Conservation (phyloP, 1,284 basidiomycete species). For the Xerocomus minutiporus region DNA sequence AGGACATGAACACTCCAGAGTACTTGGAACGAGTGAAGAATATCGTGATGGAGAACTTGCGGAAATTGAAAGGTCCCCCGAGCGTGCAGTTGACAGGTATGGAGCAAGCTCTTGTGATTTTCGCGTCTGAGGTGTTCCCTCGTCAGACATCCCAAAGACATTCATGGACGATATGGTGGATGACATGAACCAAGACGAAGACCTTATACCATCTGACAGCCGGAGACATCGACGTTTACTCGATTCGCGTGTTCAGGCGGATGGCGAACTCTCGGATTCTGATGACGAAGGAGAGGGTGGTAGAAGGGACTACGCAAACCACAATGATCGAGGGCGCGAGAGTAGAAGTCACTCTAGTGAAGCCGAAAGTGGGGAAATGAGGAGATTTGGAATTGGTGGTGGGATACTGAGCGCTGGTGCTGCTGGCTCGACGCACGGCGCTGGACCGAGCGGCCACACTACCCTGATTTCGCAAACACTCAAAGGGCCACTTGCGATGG, state of each 20-base stretch:
- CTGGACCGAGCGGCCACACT: slow-evolving; percentile 67
- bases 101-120: slow-evolving; percentile 16
- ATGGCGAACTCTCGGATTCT: slow-evolving; percentile 80
- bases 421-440: slow-evolving; percentile 55
- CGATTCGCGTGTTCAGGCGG: slow-evolving; percentile 68
- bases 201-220: slow-evolving; percentile 70
- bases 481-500: slow-evolving; percentile 47
- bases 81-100: slow-evolving; percentile 84
- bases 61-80: slow-evolving; percentile 81
- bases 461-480: slow-evolving; percentile 38
- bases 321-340: slow-evolving; percentile 49
- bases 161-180: slow-evolving; percentile 77
- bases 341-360: slow-evolving; percentile 37
- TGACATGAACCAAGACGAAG: slow-evolving; percentile 77
- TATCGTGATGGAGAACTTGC: slow-evolving; percentile 88
- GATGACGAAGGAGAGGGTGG: slow-evolving; percentile 85
- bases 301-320: slow-evolving; percentile 59
- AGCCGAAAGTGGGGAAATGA: slow-evolving; percentile 38
- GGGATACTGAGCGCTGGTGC: slow-evolving; percentile 64
- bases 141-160: slow-evolving; percentile 68
- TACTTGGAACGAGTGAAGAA: slow-evolving; percentile 92
- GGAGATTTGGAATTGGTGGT: slow-evolving; percentile 62
- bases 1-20: slow-evolving; percentile 90
- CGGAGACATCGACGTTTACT: slow-evolving; percentile 70
- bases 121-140: neutral